These are phyloP conservation scores for Lachnellula occidentalis DNA, from an alignment of 2,329 filamentous ascomycete species.

Conservation along the genomic window DNA sequence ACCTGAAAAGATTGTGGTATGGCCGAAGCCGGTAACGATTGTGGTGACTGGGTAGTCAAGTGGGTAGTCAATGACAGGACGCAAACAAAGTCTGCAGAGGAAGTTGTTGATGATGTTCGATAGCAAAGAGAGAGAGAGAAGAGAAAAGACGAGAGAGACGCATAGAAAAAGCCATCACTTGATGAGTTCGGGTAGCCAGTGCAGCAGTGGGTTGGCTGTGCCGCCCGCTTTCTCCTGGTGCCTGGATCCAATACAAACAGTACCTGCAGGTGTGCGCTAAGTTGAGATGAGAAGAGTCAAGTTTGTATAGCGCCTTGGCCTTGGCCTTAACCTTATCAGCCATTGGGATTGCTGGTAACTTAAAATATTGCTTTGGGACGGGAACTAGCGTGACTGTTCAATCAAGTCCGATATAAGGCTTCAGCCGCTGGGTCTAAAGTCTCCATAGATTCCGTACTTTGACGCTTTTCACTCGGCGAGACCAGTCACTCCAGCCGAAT, in stretches of 20 bases:
- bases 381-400: neutral
- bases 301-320: neutral
- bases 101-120: conserved; percentile 18
- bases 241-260: neutral
- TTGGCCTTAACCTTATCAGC: neutral
- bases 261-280: neutral
- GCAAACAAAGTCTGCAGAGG: conserved; percentile 31
- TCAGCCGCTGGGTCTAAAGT: neutral
- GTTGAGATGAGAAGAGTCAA: neutral
- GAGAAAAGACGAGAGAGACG: conserved; percentile 10
- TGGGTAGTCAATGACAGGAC: conserved; percentile 22
- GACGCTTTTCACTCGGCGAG: neutral
- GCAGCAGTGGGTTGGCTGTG: neutral
- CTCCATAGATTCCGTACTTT: neutral
- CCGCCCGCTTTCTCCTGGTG: neutral
- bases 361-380: neutral
- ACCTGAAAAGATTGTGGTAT: conserved; percentile 26
- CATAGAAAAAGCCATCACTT: conserved; percentile 15
- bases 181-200: conserved; percentile 7
- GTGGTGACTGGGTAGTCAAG: conserved; percentile 28
- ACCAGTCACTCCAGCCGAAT: neutral
- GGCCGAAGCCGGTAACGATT: conserved; percentile 27
- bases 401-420: neutral
- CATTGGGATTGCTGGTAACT: neutral
- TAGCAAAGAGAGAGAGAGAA: conserved; percentile 10